Evolutionary conservation across 2,329 filamentous ascomycete species (phyloP), one percentile per base, ranked within the genome.

Genomic region (Fusarium penzigii): DNA sequence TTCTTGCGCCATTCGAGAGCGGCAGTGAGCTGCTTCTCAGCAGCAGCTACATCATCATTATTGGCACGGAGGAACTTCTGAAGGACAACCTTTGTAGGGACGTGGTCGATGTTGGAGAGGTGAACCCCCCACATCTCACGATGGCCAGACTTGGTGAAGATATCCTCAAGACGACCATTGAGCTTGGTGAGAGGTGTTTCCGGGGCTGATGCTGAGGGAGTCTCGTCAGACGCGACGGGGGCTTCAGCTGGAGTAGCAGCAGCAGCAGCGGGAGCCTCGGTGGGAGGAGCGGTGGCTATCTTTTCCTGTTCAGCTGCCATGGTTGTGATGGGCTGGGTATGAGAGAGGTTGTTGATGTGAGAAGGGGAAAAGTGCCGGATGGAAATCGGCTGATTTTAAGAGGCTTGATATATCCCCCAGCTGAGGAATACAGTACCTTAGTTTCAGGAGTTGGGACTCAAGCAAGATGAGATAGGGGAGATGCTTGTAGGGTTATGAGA

Each of bases 31-130:
- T 97, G 92, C 49, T 87, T 83, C 68, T 87, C 85, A 14, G 92
- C 90, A 68, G 86, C 86, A 48, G 78, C 77, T 7, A 90, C 70
- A 65, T 95, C 86, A 56, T 87, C 86, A 56, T 86, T 85, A 70
- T 97, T 97, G 69, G 92, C 93, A 62, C 92, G 90, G 50, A 97
- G 83, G 75, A 92, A 97, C 77, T 97, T 97, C 70, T 96, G 91
- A 44, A 97, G 79, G 46, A 97, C 83, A 63, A 96, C 86, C 68
- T 89, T 87, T 44, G 89, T 92, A 49, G 89, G 89, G 47, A 92
- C 79, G 64, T 91, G 80, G 39, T 74, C 70, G 17, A 74, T 72
- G 51, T 77, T 72, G 13, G 72, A 72, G 42, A 97, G 83, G 32
- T 81, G 76, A 48, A 97, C 85, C 44, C 92, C 92, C 85, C 92